Percentiles rank a stretch among this genome's conserved stretches.
Evolutionary conservation across 805 yeast genomes (phyloP).

Genomic region (Kurtzmaniella fragi): DNA sequence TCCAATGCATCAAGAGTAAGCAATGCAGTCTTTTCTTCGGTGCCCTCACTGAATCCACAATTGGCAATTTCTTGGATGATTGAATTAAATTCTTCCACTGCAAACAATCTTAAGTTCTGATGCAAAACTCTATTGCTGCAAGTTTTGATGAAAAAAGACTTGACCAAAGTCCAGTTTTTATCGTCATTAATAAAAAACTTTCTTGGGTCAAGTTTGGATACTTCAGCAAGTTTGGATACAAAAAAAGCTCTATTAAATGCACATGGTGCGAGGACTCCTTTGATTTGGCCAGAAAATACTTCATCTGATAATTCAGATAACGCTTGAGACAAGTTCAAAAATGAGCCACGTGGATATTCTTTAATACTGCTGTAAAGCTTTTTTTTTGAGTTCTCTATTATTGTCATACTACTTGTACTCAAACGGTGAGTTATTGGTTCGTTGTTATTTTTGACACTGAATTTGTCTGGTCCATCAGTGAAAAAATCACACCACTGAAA

Average conservation of each 20-base stretch:
- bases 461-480: slow-evolving; percentile 50
- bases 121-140: slow-evolving; percentile 39
- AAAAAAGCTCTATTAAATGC: slow-evolving; percentile 53
- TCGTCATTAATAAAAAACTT: slow-evolving; percentile 45
- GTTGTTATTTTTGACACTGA: slow-evolving; percentile 27
- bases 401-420: slow-evolving; percentile 40
- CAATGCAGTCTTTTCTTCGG: slow-evolving; percentile 12
- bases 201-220: slow-evolving; percentile 47
- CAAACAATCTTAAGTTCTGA: slow-evolving; percentile 40
- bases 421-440: slow-evolving; percentile 27
- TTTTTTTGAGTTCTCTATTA: slow-evolving; percentile 51
- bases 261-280: slow-evolving; percentile 28
- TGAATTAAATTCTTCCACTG: slow-evolving; percentile 49
- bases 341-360: slow-evolving; percentile 49
- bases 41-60: slow-evolving; percentile 29
- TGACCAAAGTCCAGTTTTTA: slow-evolving; percentile 44
- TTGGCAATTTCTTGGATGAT: slow-evolving; percentile 39
- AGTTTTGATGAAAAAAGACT: slow-evolving; percentile 42
- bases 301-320: slow-evolving; percentile 39
- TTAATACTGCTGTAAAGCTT: slow-evolving; percentile 61
- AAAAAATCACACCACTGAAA: slow-evolving; percentile 77
- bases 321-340: slow-evolving; percentile 42
- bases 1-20: slow-evolving; percentile 36
- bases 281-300: slow-evolving; percentile 7
- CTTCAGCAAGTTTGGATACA: slow-evolving; percentile 46